Conservation (phyloP, 1,284 basidiomycete species). For the Rhodotorula sp. region DNA sequence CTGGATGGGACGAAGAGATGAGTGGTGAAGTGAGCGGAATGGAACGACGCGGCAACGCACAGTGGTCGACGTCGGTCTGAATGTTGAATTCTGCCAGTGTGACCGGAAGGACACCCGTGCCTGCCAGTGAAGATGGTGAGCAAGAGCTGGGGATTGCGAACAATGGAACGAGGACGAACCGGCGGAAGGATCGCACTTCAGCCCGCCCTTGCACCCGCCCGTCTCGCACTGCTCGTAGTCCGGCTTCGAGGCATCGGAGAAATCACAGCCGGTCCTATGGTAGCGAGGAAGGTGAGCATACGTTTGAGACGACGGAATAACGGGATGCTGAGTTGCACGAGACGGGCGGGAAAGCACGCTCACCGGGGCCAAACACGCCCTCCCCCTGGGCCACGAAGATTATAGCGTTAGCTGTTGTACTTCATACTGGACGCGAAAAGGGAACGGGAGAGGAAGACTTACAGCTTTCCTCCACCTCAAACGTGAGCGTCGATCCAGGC, state of each 20-base stretch:
- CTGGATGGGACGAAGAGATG: background rate
- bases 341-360: background rate
- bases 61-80: background rate
- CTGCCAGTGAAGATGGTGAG: background rate
- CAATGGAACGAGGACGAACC: background rate
- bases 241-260: constrained; percentile 2
- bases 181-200: background rate
- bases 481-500: constrained; percentile 10
- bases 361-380: background rate
- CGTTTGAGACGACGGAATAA: too few species aligned
- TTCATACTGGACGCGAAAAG: background rate
- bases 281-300: background rate
- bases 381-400: background rate
- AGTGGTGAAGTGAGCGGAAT: background rate
- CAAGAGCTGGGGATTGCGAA: background rate
- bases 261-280: constrained; percentile 17
- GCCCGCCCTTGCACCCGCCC: constrained; percentile 15
- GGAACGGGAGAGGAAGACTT: background rate
- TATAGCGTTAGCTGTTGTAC: background rate
- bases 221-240: constrained; percentile 2
- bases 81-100: constrained; percentile 20
- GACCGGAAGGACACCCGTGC: background rate
- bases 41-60: background rate
- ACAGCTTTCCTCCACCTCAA: constrained; percentile 13
- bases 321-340: too few species aligned